phyloP scores from a whole-genome alignment of 78 protist genomes.

The Isochrysis galbana region DNA sequence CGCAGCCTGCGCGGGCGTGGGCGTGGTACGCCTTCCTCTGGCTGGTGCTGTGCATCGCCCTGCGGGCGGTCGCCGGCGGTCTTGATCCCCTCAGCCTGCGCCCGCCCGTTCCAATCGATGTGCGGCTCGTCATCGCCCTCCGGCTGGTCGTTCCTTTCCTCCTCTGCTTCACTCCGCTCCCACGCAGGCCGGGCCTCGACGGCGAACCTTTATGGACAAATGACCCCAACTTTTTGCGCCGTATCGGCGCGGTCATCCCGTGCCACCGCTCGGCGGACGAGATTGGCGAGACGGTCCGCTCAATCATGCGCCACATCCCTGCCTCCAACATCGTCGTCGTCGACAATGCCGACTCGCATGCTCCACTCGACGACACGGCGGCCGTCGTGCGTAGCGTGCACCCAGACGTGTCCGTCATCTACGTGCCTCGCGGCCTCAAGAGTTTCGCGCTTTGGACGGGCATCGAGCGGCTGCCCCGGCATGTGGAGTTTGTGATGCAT shows the following conservation, averaged over 20 bases:
- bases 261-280: constrained; percentile 20
- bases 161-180: neutral
- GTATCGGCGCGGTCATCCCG: constrained; percentile 28
- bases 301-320: neutral
- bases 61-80: neutral
- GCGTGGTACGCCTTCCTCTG: neutral
- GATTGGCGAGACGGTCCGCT: constrained; percentile 5
- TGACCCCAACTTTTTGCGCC: neutral
- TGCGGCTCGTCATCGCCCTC: neutral
- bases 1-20: neutral
- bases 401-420: neutral
- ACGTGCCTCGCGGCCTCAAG: constrained; percentile 35
- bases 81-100: neutral
- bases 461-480: neutral
- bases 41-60: neutral
- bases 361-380: constrained; percentile 20
- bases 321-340: constrained; percentile 35
- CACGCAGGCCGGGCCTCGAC: neutral
- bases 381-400: neutral
- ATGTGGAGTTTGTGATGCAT: constrained; percentile 4
- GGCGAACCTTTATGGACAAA: neutral
- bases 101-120: neutral
- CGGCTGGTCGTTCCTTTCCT: neutral
- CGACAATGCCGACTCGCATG: constrained; percentile 10
- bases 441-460: neutral